Evolutionary conservation across 768 basidiomycete species (phyloP).

Genomic region (Suillus tomentosus): DNA sequence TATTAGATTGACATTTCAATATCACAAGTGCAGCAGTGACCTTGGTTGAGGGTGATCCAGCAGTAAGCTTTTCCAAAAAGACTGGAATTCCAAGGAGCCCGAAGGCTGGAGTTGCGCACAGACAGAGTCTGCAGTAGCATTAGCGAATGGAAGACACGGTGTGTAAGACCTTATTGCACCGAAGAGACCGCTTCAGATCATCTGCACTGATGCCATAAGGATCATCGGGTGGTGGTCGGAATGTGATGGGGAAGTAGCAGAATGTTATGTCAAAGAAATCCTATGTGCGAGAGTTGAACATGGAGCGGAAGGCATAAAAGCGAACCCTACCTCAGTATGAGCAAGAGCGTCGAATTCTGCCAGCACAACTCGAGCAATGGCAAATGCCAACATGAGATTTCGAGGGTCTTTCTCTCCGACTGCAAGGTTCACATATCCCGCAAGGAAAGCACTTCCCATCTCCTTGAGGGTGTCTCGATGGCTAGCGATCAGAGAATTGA

Average conservation of each 20-base stretch:
- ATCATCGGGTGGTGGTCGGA: constrained; percentile 90
- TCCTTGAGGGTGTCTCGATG: constrained; percentile 58
- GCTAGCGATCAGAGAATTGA: constrained; percentile 59
- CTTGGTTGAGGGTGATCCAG: constrained; percentile 82
- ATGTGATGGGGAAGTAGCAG: constrained; percentile 98
- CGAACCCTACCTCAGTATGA: constrained; percentile 68
- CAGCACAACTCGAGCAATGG: constrained; percentile 81
- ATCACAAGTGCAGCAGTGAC: constrained; percentile 36
- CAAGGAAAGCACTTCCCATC: constrained; percentile 73
- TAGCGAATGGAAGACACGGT: neutral
- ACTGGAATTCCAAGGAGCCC: constrained; percentile 84
- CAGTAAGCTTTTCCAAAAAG: constrained; percentile 88
- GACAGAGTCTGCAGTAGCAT: constrained; percentile 51
- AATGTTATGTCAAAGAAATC: constrained; percentile 92
- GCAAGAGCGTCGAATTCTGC: constrained; percentile 83
- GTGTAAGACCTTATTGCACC: constrained; percentile 40
- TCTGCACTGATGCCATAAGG: constrained; percentile 91
- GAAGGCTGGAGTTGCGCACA: constrained; percentile 80
- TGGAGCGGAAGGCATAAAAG: neutral
- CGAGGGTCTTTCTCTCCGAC: constrained; percentile 98
- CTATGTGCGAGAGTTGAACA: constrained; percentile 40
- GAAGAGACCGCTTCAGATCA: constrained; percentile 73
- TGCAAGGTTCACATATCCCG: constrained; percentile 75
- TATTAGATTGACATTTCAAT: constrained; percentile 1
- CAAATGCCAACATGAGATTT: constrained; percentile 88